Evolutionary conservation across 148 eudicot genomes (phyloP), one percentile per base, ranked within the genome.

Genomic region (Hydrangea macrophylla): DNA sequence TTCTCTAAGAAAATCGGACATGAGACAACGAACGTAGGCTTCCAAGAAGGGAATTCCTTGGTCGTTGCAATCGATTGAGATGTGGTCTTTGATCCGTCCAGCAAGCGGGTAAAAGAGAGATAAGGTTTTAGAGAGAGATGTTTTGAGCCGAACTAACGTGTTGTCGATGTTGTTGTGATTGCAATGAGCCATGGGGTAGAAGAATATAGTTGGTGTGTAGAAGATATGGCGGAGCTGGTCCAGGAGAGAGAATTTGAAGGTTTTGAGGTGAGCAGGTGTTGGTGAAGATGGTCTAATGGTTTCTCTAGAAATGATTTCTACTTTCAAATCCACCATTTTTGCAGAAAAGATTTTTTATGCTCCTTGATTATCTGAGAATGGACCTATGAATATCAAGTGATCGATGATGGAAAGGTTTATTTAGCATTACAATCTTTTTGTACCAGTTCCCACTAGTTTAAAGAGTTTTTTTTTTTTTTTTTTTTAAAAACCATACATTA

Each of bases 271-370:
- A 18, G 27, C 0, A 0, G 64, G 64, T 32, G 64, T 60, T 32
- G 64, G 44, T 25, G 40, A 18, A 35, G 64, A 35, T 2, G 64
- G 64, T 17, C 33, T 32, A 17, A 60, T 35, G 11, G 15, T 60
- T n/a, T 60, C 64, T 32, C 64, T 60, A 5, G 64, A 60, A 20
- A 35, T 20, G 30, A 60, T 23, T 60, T 60, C 13, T n/a, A 60
- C 64, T 36, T 60, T 39, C 51, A 61, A 25, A 11, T 45, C 13
- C 45, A 6, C 45, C 45, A 40, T 40, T n/a, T n/a, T n/a, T n/a
- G n/a, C n/a, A n/a, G n/a, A n/a, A n/a, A n/a, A n/a, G n/a, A n/a
- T n/a, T n/a, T n/a, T n/a, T n/a, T n/a, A n/a, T n/a, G n/a, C n/a
- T n/a, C n/a, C n/a, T n/a, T n/a, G n/a, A n/a, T n/a, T n/a, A n/a